Base-by-base conservation (phyloP, 805 yeast species). In the Wickerhamomyces chaumierensis region DNA sequence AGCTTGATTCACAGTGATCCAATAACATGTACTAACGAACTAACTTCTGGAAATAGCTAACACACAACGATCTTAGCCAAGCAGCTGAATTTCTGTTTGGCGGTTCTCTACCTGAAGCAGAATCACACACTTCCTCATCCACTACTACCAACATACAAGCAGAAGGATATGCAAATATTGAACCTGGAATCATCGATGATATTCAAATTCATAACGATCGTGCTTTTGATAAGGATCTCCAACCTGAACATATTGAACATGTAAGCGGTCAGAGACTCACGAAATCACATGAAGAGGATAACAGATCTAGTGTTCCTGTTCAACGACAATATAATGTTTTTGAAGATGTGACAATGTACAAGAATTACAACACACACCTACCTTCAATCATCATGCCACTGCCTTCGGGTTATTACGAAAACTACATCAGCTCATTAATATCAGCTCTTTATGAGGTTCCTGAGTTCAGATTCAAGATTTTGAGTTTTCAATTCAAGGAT, bases 361-460 rank as follows among this genome's bases (percentile, higher is more conserved):
- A 42, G 21, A 52, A 60, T 15, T 40, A 38, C 1, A 46, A 42
- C n/a, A 9, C 29, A 0, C 46, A 27, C 5, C 34, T 37, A 1
- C 65, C 66, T 1, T 53, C 63, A 0, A 55, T 65, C 2, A 39
- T 67, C 14, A 46, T 67, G 35, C 69, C 71, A 1, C 43, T 48
- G 7, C 46, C 49, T 18, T 43, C 53, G 8, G 62, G 55, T 3
- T 41, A 52, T 5, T 47, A 60, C 31, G 72, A 66, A 42, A 60
- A 63, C 17, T 62, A 63, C 42, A 51, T 68, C 46, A 65, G 66
- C 3, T 66, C 74, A 1, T 33, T 70, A 15, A 41, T 70, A 21
- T 58, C 57, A 49, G 55, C 66, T 5, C 44, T 70, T 6, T 58
- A 62, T n/a, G 57, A 61, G 35, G 51, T 65, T 8, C 58, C 66